Evolutionary conservation across 1,139 yeast genomes (phyloP), one percentile per base, ranked within the genome.

Genomic region (Spencermartinsiella ligniputridi): DNA sequence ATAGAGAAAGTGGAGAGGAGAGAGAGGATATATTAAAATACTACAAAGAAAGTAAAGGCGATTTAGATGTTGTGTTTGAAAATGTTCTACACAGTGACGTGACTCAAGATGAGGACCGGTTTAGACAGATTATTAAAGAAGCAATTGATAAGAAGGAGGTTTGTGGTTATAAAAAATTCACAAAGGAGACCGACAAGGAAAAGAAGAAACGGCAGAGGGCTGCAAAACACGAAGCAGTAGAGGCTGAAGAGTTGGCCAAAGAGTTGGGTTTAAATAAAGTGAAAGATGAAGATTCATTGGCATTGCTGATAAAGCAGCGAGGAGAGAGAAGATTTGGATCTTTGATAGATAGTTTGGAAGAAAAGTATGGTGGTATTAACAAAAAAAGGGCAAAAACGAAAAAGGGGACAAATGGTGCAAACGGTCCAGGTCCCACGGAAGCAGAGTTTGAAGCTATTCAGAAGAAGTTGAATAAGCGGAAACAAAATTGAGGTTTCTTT

Each of bases 11-110:
- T 13, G 70, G 67, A 3, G 94, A 87, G 56, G 96, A 88, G 58
- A 64, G 63, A 35, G 69, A 69, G 2, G 96, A 88, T 58, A 74
- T 89, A 16, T 52, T 79, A 34, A 74, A 75, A 40, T 74, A 76
- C 42, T 83, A 85, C 65, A 61, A 70, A 3, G 75, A 71, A 53
- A 75, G 76, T 50, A 76, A 82, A 21, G 96, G 96, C 3, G 86
- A 85, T 56, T 76, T 87, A 57, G 68, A 81, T 41, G 70, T 72
- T 47, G 66, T 88, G 13, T 83, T 87, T 60, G 95, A 86, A 60
- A 72, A 73, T 38, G 81, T 88, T 5, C 84, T 94, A 13, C 96
- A 88, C 63, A 72, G 84, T 42, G 89, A 83, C 50, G 74, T 81
- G 41, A 71, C 72, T n/a, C 76, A 70, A 44, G 73, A 66, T 4